Base-by-base conservation (phyloP, 352 stramenopile genomes). In the Phytophthora idaei region DNA sequence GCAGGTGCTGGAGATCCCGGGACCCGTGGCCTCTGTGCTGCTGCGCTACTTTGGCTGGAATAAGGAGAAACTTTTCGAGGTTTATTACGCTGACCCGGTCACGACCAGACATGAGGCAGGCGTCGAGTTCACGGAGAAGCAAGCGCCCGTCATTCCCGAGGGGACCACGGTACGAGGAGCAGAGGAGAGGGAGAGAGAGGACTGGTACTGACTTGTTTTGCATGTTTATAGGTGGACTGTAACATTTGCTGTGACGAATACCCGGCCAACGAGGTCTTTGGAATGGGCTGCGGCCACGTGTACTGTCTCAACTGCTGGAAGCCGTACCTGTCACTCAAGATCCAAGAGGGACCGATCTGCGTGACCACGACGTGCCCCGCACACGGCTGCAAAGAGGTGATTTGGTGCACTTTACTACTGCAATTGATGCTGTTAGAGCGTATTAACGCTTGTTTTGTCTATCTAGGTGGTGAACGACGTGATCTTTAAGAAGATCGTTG, bases 241-340 rank as follows among this genome's bases (percentile, higher is more conserved):
- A 79, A 92, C 41, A 99, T 99, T 76, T 99, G 97, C 80, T 98
- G 90, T 77, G 92, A 98, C 60, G 90, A 98, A 64, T 92, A 93
- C 50, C 47, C 74, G 21, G 46, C 78, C 10, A 79, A 69, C 17
- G 77, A 94, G 42, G 70, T 91, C 25, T 96, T 98, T 53, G 81
- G 83, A 44, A 98, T 99, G 88, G 92, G 94, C n/a, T 99, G 98
- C 71, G 89, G 90, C 34, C 98, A 99, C 68, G 85, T 96, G 59
- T 99, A 99, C 79, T 99, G 97, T 72, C 71, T 96, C 54, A 76
- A 92, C 41, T 96, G 89, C 66, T 96, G 89, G 89, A 88, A 88
- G 41, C 83, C 80, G 17, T 97, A 97, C 48, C 56, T 97, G 63
- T 85, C 85, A 34, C 76, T 92, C 2, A 95, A 96, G 69, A 90